phyloP scores from a whole-genome alignment of 139 green algal genomes.

The Microglena sp. region DNA sequence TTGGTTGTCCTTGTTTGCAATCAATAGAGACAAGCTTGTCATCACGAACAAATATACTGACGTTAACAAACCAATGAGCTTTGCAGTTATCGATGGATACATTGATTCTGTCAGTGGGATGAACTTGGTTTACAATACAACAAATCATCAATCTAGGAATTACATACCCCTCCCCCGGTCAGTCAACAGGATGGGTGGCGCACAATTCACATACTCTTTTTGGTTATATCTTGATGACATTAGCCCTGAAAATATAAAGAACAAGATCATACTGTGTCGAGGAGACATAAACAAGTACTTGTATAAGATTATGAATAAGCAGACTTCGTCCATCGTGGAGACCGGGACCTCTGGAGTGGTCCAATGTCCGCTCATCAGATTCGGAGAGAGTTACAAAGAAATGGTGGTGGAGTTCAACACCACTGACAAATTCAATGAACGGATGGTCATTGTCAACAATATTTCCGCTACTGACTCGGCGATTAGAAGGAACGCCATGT shows the following conservation, averaged over 20 bases:
- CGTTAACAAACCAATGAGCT: no score
- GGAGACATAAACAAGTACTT: background rate
- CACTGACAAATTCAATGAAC: background rate
- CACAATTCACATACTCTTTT: constrained; percentile 7
- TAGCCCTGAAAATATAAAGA: background rate
- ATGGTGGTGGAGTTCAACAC: constrained; percentile 12
- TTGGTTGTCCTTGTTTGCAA: no score
- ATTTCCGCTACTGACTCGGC: background rate
- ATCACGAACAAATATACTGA: no score
- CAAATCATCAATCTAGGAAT: background rate
- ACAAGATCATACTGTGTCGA: background rate
- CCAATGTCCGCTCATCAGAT: constrained; percentile 5
- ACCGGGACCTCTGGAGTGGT: background rate
- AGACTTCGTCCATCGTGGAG: background rate
- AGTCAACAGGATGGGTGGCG: background rate
- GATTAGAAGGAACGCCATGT: constrained; percentile 5
- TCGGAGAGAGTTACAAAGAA: constrained; percentile 5
- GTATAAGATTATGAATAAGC: background rate
- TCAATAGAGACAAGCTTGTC: no score
- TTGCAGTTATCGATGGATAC: no score
- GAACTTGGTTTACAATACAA: no score
- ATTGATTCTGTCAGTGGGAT: no score
- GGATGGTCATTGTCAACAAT: background rate
- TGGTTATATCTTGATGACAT: background rate
- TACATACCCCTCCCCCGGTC: background rate